Evolutionary conservation across 2,329 filamentous ascomycete genomes (phyloP), one percentile per base, ranked within the genome.

Genomic region (Penicillium expansum): DNA sequence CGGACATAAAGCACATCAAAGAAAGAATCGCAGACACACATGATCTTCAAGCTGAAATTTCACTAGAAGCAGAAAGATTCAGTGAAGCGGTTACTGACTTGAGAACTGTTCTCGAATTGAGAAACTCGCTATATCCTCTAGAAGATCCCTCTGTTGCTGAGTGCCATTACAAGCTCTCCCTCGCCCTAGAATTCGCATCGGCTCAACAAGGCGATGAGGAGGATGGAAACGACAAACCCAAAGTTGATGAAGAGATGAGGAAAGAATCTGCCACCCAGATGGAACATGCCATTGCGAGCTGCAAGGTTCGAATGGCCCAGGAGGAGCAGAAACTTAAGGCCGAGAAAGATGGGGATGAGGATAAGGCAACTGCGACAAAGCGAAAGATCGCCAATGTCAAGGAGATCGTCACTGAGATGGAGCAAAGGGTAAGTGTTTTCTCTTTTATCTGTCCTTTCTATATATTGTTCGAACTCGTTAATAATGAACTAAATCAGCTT

Each of bases 31-130:
- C 91, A 59, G 94, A 99, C 71, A 96, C 91, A 9, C 91, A 97
- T 72, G 92, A 97, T 71, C 83, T 96, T 55, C 89, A 97, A 60
- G 90, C 92, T 10, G 94, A 99, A 76, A 97, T 99, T 60, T 95
- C 90, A n/a, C 81, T 99, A 29, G 94, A 99, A 77, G 96, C 94
- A 65, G 94, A 97, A 76, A 87, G 89, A 79, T 99, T 96, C 71
- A 82, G 85, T 41, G 88, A 91, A 64, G 93, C 94, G n/a, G 90
- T 96, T 52, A 83, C 86, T 45, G 94, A 99, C 74, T 86, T 91
- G 51, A 86, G 86, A 65, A 85, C 88, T 14, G 87, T 92, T 1
- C 83, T 97, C 48, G 83, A 84, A 39, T 84, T 95, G 68, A 95
- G 95, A 76, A 77, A 90, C 65, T 83, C 89, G 49, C 82, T 97